These are phyloP conservation scores for Punctularia strigosozonata DNA, from an alignment of 768 basidiomycete genomes.

Conservation along the genomic window DNA sequence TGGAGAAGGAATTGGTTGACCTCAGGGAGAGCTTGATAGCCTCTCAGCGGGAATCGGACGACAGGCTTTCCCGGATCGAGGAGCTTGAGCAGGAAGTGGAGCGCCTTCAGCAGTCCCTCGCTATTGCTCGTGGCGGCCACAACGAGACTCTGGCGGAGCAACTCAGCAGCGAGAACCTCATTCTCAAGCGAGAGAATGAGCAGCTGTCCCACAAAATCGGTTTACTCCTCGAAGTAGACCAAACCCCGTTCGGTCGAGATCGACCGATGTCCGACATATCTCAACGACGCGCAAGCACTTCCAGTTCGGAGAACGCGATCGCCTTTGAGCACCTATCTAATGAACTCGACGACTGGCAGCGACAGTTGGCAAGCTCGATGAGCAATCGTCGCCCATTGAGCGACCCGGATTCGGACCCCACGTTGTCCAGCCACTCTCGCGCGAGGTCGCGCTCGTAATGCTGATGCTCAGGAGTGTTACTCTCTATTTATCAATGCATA, in stretches of 20 bases:
- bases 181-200: conserved; percentile 75
- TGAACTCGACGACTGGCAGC: conserved; percentile 80
- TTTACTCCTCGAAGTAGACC: conserved; percentile 78
- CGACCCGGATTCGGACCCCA: conserved; percentile 53
- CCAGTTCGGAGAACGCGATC: conserved; percentile 72
- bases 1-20: conserved; percentile 66
- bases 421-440: conserved; percentile 36
- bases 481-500: conserved; percentile 26
- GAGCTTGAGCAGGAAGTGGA: conserved; percentile 77
- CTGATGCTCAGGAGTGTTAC: conserved; percentile 9
- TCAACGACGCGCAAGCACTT: conserved; percentile 54
- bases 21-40: conserved; percentile 59
- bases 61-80: conserved; percentile 62
- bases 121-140: conserved; percentile 63
- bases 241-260: conserved; percentile 53
- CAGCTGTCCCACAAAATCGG: conserved; percentile 88
- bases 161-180: conserved; percentile 71
- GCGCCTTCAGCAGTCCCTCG: conserved; percentile 58
- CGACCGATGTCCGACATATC: conserved; percentile 47
- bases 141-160: conserved; percentile 73
- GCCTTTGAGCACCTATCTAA: conserved; percentile 70
- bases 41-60: conserved; percentile 71
- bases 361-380: conserved; percentile 73
- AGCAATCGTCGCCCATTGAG: conserved; percentile 59
- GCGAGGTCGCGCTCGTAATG: conserved; percentile 43